A percentile compares a stretch with the other conserved stretches of the same genome.
These are phyloP conservation scores for Hymenoscyphus salicellus DNA, from an alignment of 2,329 filamentous ascomycete genomes.

Conservation along the genomic window DNA sequence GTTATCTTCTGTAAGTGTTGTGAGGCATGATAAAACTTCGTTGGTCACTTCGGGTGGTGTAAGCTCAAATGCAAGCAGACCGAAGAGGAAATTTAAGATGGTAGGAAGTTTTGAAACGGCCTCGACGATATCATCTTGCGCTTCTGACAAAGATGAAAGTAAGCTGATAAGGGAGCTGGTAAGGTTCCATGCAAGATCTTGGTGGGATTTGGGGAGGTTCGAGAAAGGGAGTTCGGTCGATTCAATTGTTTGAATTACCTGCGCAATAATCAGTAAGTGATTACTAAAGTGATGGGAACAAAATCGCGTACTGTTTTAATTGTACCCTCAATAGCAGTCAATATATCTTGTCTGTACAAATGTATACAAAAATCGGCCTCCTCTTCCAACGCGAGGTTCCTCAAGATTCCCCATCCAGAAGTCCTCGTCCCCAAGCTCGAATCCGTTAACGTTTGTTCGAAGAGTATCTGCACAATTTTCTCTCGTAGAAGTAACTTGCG, in stretches of 20 bases:
- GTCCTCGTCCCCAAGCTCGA: constrained; percentile 60
- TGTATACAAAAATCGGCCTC: constrained; percentile 66
- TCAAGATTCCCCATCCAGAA: constrained; percentile 66
- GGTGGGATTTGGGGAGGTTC: constrained; percentile 52
- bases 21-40: constrained; percentile 54
- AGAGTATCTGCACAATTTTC: constrained; percentile 60
- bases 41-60: constrained; percentile 41
- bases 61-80: constrained; percentile 44
- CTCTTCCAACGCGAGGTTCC: constrained; percentile 59
- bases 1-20: constrained; percentile 60
- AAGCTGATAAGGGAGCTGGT: constrained; percentile 53
- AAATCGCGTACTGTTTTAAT: constrained; percentile 46
- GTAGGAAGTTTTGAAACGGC: constrained; percentile 49
- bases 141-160: constrained; percentile 53
- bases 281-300: not conserved
- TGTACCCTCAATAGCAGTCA: constrained; percentile 59
- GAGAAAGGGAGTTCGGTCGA: constrained; percentile 42
- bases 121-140: constrained; percentile 58
- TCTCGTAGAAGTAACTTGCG: constrained; percentile 65
- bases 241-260: constrained; percentile 34
- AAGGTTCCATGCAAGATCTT: constrained; percentile 53
- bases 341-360: constrained; percentile 58
- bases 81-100: constrained; percentile 54
- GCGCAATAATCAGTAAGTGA: constrained; percentile 13
- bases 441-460: constrained; percentile 64